Conservation (phyloP, 2,329 filamentous ascomycete genomes). For the Beauveria brongniartii region DNA sequence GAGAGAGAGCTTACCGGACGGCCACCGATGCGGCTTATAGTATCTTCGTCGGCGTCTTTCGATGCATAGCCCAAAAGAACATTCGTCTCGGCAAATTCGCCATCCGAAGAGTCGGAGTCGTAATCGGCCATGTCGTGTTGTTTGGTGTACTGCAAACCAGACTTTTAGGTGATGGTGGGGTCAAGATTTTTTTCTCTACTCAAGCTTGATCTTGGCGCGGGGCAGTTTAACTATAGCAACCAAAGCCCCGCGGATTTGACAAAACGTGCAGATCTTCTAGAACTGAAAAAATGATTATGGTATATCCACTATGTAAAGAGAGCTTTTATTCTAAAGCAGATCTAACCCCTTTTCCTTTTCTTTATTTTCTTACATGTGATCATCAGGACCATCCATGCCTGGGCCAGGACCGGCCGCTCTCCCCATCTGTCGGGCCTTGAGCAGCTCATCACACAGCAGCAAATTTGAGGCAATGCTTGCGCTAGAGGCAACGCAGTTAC, state of each 20-base stretch:
- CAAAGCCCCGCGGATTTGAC: neutral
- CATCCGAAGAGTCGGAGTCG: constrained; percentile 76
- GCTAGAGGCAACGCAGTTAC: constrained; percentile 89
- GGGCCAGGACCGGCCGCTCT: constrained; percentile 53
- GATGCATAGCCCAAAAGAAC: constrained; percentile 87
- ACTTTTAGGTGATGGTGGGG: constrained; percentile 26
- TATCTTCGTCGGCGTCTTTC: constrained; percentile 69
- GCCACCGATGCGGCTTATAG: constrained; percentile 82
- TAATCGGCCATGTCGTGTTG: constrained; percentile 57
- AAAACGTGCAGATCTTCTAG: neutral
- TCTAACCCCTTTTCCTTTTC: constrained; percentile 26
- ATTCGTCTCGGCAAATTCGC: constrained; percentile 69
- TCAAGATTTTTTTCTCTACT: constrained; percentile 29
- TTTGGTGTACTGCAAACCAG: neutral
- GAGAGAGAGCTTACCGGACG: constrained; percentile 56
- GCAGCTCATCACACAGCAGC: constrained; percentile 88
- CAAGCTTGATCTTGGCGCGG: constrained; percentile 16
- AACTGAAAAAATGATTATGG: constrained; percentile 1
- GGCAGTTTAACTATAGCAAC: constrained; percentile 11
- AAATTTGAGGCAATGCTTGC: constrained; percentile 94
- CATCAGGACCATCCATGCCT: constrained; percentile 54
- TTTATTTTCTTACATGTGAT: constrained; percentile 34
- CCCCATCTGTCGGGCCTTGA: constrained; percentile 96
- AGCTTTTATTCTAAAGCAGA: constrained; percentile 30
- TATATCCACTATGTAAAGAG: constrained; percentile 20